Percentiles rank a stretch among this genome's conserved stretches.
Evolutionary conservation across 1,284 basidiomycete genomes (phyloP).

Genomic region (Golubevia sp.): DNA sequence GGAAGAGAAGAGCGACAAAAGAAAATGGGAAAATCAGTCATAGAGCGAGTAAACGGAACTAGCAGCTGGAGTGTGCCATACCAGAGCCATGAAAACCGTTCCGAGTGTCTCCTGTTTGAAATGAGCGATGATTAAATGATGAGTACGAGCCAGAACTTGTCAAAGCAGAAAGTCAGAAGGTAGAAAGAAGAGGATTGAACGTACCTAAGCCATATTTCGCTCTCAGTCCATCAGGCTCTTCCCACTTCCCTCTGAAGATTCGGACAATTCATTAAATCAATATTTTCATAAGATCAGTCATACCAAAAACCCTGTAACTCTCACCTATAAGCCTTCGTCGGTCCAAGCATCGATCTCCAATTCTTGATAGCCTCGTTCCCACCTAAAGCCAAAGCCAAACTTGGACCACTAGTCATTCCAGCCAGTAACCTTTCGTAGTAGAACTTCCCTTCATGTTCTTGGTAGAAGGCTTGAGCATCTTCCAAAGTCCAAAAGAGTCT

Average conservation of each 20-base stretch:
- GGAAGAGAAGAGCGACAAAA: not conserved
- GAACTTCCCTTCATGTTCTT: conserved; percentile 51
- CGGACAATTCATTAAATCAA: not conserved
- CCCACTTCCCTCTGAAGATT: conserved; percentile 26
- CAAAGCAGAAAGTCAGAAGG: no score
- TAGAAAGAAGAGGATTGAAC: no score
- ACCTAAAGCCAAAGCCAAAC: conserved; percentile 43
- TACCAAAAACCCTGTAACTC: not conserved
- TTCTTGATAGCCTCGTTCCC: conserved; percentile 37
- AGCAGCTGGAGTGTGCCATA: conserved; percentile 8
- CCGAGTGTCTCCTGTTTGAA: conserved; percentile 36
- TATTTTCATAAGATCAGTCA: not conserved
- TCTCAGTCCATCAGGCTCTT: conserved; percentile 26
- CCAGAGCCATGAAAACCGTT: conserved; percentile 55
- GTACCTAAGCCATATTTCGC: conserved; percentile 35
- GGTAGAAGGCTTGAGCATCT: conserved; percentile 52
- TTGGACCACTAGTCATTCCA: conserved; percentile 48
- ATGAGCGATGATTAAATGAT: no score
- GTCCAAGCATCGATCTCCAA: conserved; percentile 48
- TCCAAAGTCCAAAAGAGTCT: conserved; percentile 39
- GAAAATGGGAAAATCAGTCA: not conserved
- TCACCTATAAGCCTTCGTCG: conserved; percentile 48
- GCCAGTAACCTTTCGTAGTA: conserved; percentile 52
- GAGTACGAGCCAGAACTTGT: no score
- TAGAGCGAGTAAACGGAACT: not conserved